Percentiles rank a stretch among this genome's conserved stretches.
phyloP scores from a whole-genome alignment of 176 grass and related monocot genomes.

The Cenchrus americanus region DNA sequence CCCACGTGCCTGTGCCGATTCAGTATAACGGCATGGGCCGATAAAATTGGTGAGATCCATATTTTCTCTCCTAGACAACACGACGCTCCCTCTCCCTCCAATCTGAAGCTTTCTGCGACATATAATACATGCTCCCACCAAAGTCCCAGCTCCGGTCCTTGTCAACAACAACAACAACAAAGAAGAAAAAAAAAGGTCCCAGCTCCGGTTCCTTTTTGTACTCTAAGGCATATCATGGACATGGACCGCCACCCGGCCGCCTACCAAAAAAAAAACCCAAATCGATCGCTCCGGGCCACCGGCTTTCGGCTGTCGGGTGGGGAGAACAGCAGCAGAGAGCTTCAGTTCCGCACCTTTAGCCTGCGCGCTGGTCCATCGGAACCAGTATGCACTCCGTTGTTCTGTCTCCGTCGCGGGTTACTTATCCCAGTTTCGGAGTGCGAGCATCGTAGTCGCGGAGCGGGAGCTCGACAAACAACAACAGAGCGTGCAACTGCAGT shows the following conservation, averaged over 20 bases:
- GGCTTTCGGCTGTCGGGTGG: not conserved
- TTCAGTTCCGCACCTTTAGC: not conserved
- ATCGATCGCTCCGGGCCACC: not conserved
- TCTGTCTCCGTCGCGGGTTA: not conserved
- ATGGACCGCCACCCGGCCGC: not conserved
- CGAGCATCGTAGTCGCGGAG: not conserved
- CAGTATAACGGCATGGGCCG: too few species aligned
- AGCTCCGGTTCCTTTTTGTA: not conserved
- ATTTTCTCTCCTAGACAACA: too few species aligned
- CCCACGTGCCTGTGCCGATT: too few species aligned
- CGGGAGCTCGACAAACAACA: not conserved
- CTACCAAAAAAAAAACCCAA: too few species aligned
- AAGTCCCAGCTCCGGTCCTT: too few species aligned
- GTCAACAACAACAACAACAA: too few species aligned
- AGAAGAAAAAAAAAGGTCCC: too few species aligned
- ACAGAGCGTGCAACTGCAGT: not conserved
- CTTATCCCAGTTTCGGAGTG: not conserved
- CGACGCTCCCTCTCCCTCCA: too few species aligned
- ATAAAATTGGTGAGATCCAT: too few species aligned
- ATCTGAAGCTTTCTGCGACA: too few species aligned
- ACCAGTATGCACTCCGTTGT: not conserved
- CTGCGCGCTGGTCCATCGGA: too few species aligned
- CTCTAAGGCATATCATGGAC: not conserved
- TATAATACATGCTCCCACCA: too few species aligned
- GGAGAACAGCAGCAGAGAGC: not conserved